Evolutionary conservation across 2,329 filamentous ascomycete species (phyloP), one percentile per base, ranked within the genome.

Genomic region (Ophiostoma tasmaniense): DNA sequence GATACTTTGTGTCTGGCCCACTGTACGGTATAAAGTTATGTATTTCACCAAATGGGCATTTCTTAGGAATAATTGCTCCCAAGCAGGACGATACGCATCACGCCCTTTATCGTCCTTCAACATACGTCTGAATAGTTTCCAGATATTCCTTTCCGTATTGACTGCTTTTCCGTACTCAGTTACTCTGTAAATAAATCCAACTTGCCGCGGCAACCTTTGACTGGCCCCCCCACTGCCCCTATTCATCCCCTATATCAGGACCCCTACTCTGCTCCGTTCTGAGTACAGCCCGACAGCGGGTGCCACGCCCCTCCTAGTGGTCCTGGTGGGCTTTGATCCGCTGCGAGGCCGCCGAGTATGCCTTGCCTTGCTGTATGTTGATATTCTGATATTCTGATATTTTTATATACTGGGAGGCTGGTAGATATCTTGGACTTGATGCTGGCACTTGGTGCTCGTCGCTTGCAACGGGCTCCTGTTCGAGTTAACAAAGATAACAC

Each of bases 241-340:
- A 61, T 61, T 61, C 25, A 30, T 61, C 55, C 25, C 55, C 55
- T 61, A 61, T 30, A 33, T 28, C 25, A 33, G 30, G 55, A 61
- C 55, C 55, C 55, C 25, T 55, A 55, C 22, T 55, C n/a, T 52
- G 4, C n/a, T 10, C n/a, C 45, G 39, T 42, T 14, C 39, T 6
- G 33, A 33, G 3, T 33, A 14, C 14, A 45, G 42, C 42, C 42
- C 17, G 42, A 20, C 42, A 45, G 42, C 42, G 42, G 17, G 7
- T 45, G 42, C 42, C 42, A 45, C 30, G 55, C 55, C 55, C 55
- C 55, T 61, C 55, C 30, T 13, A 14, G 55, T 61, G 55, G 55
- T 61, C 55, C 30, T 13, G 25, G 55, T 61, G 55, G 55, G 55
- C 55, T 61, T 59, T 61, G 55, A 33, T 61, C 55, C 50, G 50